A percentile compares a stretch with the other conserved stretches of the same genome.
Evolutionary conservation across 352 stramenopile genomes (phyloP).

Genomic region (Globisporangium yorkense): DNA sequence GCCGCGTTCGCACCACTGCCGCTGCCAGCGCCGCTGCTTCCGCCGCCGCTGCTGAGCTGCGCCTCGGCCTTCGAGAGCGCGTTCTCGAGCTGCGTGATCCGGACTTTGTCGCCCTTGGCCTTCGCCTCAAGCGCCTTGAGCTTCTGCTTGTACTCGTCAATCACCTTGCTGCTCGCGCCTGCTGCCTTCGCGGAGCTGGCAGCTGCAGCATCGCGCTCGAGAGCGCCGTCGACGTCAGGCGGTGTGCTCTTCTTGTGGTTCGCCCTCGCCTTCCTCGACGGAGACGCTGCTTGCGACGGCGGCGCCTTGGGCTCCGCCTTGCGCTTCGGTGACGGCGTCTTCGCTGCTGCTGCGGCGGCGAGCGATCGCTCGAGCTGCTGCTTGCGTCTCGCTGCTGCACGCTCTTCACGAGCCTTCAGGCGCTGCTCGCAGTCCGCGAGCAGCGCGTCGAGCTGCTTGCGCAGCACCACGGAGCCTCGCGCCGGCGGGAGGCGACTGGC

Average conservation of each 20-base stretch:
- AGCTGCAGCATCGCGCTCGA: slow-evolving; percentile 8
- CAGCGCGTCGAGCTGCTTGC: slow-evolving; percentile 55
- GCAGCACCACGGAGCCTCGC: slow-evolving; percentile 50
- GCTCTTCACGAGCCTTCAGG: slow-evolving; percentile 25
- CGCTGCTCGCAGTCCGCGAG: slow-evolving; percentile 35
- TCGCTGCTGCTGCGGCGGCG: slow-evolving; percentile 3
- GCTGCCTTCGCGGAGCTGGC: slow-evolving; percentile 5
- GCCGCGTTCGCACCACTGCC: slow-evolving; percentile 14
- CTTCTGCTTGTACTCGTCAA: slow-evolving; percentile 70
- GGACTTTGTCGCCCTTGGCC: slow-evolving; percentile 58
- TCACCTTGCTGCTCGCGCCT: slow-evolving; percentile 17
- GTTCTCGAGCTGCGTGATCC: slow-evolving; percentile 73
- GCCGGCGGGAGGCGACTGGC: slow-evolving; percentile 38
- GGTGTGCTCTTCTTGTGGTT: slow-evolving; percentile 14
- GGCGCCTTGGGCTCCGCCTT: not conserved
- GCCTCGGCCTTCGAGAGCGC: slow-evolving; percentile 51
- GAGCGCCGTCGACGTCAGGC: not conserved
- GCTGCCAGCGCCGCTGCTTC: slow-evolving; percentile 2
- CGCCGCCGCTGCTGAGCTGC: slow-evolving; percentile 13
- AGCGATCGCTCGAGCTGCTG: slow-evolving; percentile 8
- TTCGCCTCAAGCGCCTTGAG: slow-evolving; percentile 64
- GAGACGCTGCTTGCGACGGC: not conserved
- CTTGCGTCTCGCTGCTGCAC: slow-evolving; percentile 13
- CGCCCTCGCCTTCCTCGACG: slow-evolving; percentile 1
- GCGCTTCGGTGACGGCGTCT: slow-evolving; percentile 2